A percentile compares a stretch with the other conserved stretches of the same genome.
phyloP scores from a whole-genome alignment of 1,284 basidiomycete genomes.

The Ustilago curta region DNA sequence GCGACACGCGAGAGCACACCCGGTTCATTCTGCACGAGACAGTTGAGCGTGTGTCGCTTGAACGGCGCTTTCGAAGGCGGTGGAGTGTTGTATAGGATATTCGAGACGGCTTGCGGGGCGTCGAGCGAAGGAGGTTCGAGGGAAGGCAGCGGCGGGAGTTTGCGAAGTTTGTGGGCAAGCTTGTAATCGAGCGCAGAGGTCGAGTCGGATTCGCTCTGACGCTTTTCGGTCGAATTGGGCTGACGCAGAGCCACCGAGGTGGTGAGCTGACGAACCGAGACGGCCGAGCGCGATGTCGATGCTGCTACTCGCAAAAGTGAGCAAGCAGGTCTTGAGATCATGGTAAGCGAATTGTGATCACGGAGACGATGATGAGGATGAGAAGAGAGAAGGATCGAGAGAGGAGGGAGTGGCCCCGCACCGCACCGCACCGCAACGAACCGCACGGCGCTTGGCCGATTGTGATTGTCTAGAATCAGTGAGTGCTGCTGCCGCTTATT shows the following conservation, averaged over 20 bases:
- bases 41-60: slow-evolving; percentile 98
- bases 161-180: slow-evolving; percentile 73
- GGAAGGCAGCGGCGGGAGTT: slow-evolving; percentile 67
- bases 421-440: not conserved
- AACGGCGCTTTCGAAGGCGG: slow-evolving; percentile 91
- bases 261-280: slow-evolving; percentile 12
- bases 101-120: slow-evolving; percentile 68
- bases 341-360: slow-evolving; percentile 10
- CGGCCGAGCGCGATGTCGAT: slow-evolving; percentile 15
- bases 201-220: slow-evolving; percentile 44
- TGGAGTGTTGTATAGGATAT: slow-evolving; percentile 80
- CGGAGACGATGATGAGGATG: slow-evolving; percentile 4
- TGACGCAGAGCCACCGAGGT: slow-evolving; percentile 15
- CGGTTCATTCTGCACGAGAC: slow-evolving; percentile 98
- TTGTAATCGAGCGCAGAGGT: slow-evolving; percentile 97
- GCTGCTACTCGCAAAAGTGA: slow-evolving; percentile 38
- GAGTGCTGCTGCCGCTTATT: not conserved
- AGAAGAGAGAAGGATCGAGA: not conserved
- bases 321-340: slow-evolving; percentile 42
- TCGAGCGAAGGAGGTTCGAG: slow-evolving; percentile 66
- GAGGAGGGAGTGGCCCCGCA: slow-evolving; percentile 9
- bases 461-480: no score
- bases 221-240: slow-evolving; percentile 40
- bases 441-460: slow-evolving; percentile 7
- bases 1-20: slow-evolving; percentile 97